Percentiles rank a stretch among this genome's conserved stretches.
Evolutionary conservation across 495 filamentous ascomycete genomes (phyloP).

Genomic region (Glonium stellatum): DNA sequence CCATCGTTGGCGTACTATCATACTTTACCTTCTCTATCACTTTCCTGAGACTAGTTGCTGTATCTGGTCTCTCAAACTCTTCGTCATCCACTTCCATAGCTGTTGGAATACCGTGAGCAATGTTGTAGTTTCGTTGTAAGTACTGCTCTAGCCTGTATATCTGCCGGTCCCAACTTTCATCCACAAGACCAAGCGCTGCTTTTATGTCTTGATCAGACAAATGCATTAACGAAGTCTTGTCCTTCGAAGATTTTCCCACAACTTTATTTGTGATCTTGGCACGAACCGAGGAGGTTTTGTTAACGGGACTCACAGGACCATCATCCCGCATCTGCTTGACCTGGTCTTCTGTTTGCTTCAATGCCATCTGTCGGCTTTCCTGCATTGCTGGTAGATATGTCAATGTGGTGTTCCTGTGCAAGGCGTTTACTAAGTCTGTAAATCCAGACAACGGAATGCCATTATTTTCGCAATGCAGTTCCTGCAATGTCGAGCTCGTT

Average conservation of each 20-base stretch:
- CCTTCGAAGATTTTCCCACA: conserved; percentile 9
- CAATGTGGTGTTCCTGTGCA: conserved; percentile 60
- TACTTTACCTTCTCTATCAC: conserved; percentile 33
- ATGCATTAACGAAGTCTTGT: conserved; percentile 5
- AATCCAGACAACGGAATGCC: conserved; percentile 72
- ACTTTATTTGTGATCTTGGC: conserved; percentile 21
- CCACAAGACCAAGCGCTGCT: conserved; percentile 45
- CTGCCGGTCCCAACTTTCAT: conserved; percentile 58
- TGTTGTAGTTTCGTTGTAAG: conserved; percentile 55
- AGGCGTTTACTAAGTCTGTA: conserved; percentile 65
- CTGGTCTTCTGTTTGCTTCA: conserved; percentile 56
- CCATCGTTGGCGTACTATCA: conserved; percentile 36
- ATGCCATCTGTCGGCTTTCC: conserved; percentile 52
- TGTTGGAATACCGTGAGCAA: conserved; percentile 42
- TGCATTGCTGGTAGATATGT: conserved; percentile 61
- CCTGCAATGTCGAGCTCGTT: conserved; percentile 55
- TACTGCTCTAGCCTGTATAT: conserved; percentile 50
- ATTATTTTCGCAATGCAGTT: conserved; percentile 72
- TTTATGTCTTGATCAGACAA: conserved; percentile 38
- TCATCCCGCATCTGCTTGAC: conserved; percentile 47
- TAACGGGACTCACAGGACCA: not conserved
- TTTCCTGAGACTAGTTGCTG: conserved; percentile 28
- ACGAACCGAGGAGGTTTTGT: conserved; percentile 16
- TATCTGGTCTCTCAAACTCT: conserved; percentile 33
- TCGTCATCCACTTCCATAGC: conserved; percentile 34